Conservation (phyloP, 805 yeast genomes). For the Wickerhamiella shivajii region DNA sequence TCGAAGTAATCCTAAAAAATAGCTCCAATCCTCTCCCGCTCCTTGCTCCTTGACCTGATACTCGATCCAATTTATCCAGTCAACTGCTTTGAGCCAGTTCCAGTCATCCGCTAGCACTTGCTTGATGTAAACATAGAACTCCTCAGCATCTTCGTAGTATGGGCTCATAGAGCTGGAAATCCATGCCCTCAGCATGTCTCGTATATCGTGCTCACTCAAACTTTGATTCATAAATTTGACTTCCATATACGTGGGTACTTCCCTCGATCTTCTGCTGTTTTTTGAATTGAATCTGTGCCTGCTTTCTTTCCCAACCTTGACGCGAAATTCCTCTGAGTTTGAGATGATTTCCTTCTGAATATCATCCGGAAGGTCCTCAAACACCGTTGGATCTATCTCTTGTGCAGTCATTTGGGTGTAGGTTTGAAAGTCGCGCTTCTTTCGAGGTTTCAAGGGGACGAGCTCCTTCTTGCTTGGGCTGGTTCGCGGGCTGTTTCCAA, state of each 20-base stretch:
- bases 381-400: conserved; percentile 49
- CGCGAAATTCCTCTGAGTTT: conserved; percentile 14
- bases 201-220: conserved; percentile 25
- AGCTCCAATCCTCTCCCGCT: neutral
- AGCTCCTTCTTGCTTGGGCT: conserved; percentile 10
- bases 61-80: conserved; percentile 15
- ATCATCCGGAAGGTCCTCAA: conserved; percentile 48
- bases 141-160: conserved; percentile 27
- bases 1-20: neutral
- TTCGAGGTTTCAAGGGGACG: conserved; percentile 11
- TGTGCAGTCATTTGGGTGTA: conserved; percentile 15
- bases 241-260: conserved; percentile 2
- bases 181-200: conserved; percentile 28
- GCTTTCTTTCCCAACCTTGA: conserved; percentile 8
- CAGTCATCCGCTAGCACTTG: conserved; percentile 21
- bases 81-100: conserved; percentile 17
- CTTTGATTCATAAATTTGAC: neutral
- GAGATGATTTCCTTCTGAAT: conserved; percentile 42
- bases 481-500: neutral
- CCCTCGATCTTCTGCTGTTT: too few species aligned
- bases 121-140: conserved; percentile 26
- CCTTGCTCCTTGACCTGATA: neutral
- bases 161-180: conserved; percentile 25
- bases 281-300: too few species aligned
- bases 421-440: conserved; percentile 12